Base-by-base conservation (phyloP, 208 protist species). In the Acanthamoeba triangularis region DNA sequence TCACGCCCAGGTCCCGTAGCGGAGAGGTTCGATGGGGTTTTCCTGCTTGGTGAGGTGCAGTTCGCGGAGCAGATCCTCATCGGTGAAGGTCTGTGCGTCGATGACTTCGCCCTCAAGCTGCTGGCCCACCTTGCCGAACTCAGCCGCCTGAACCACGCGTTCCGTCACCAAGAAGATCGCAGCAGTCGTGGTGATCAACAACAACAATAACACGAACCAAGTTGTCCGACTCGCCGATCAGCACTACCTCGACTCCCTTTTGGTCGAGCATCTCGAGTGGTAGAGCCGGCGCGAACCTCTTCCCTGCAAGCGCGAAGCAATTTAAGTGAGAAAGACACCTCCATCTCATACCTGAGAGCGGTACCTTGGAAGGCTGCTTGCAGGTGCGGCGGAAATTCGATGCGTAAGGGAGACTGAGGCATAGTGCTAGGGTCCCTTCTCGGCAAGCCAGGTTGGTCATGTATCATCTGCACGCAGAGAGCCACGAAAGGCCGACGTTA, bases 191-290 rank as follows among this genome's bases (percentile, higher is more conserved):
- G 59, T 65, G 11, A 3, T 65, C 59, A 65, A 6, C 13, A 65
- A 6, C 59, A 65, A 65, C 13, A 25, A 65, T 16, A 65, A 3
- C 3, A 44, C n/a, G 69, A 10, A 80, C 72, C 78, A 87, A 30
- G 49, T 87, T 87, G 78, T 87, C 78, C 2, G 78, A 87, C n/a
- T 87, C 78, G 49, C 78, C 78, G 78, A 87, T 87, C 2, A 87
- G 47, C 20, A 87, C 78, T 3, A 87, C 78, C 47, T 87, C 78
- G 4, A 87, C 78, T 5, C 78, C 78, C 78, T 87, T 87, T n/a
- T 87, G 78, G 49, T 87, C 49, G 10, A 87, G 33, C 78, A 87
- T 87, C 18, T 87, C 78, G 6, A 87, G n/a, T 6, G 78, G 78
- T 1, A 87, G 78, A 16, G 78, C 78, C 7, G 78, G 78, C 13